Base-by-base conservation (phyloP, 1,284 basidiomycete species). In the Cutaneotrichosporon cutaneum region DNA sequence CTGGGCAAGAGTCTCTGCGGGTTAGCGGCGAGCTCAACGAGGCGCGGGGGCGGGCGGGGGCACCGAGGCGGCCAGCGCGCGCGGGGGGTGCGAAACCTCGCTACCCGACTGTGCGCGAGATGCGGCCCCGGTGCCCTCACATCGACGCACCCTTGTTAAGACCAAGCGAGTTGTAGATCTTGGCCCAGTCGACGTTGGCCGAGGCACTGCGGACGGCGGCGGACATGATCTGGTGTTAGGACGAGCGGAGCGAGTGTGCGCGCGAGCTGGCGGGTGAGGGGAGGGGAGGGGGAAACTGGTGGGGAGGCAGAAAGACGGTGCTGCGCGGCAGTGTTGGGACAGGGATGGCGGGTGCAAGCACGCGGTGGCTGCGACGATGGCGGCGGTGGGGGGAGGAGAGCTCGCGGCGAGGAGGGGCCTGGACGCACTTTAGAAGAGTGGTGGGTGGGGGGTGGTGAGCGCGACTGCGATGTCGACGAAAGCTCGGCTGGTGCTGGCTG, bases 161-260 rank as follows among this genome's bases (percentile, higher is more conserved):
- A 72, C 93, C 92, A 58, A 96, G 87, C 69, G 89, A 88, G 65
- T 87, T 84, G 82, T 94, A 94, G 78, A 97, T 87, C 79, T 92
- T 90, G 78, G 90, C 82, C 82, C 94, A 96, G 82, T 96, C 93
- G 66, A 67, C 66, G 56, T 64, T 60, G 66, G 52, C 56, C 58
- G 66, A 61, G 39, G 61, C 66, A 57, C 56, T 60, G 33, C 59
- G 63, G 52, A 39, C 59, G 55, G 61, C 58, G 60, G 64, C 61
- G 60, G 57, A 61, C 60, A 62, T 63, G 48, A 58, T 58, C 59
- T 60, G 64, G 39, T 21, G 52, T 54, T 42, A 50, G 56, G 45
- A 18, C 24, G 22, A 9, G 42, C 10, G 22, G 44, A 39, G 5
- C 35, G 13, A 27, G 26, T n/a, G 21, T 55, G 60, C 36, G 50